Base-by-base conservation (phyloP, 108 stramenopile species). In the Cyclotella baltica region DNA sequence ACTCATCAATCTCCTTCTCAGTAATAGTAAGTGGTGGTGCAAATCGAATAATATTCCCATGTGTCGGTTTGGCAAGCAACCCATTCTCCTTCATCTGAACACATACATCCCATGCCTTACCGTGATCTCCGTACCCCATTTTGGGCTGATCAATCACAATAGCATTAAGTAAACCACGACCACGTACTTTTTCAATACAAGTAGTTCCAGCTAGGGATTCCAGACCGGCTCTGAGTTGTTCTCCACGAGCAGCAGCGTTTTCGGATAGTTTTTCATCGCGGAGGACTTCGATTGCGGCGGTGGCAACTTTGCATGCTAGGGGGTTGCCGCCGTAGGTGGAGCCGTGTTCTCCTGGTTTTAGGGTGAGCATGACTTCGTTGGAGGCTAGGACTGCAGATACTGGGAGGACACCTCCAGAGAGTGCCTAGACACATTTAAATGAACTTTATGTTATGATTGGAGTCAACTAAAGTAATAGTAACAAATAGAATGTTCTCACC, bases 251-350 rank as follows among this genome's bases (percentile, higher is more conserved):
- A 50, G 66, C 75, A 0, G 97, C 35, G 75, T 98, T 98, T 38
- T 93, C 94, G 0, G 83, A 87, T 59, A 99, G 73, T 0, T 97
- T 87, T 88, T 99, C 99, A 61, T 99, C 98, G 27, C 93, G 75
- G 25, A 99, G 71, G 0, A 98, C 97, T 73, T 98, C 88, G 43
- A 99, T 84, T 4, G 99, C 98, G 18, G 97, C 98, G 67, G 78
- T 96, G 23, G 98, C 98, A 34, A 99, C 98, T 69, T 87, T 88
- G 87, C 98, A 98, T n/a, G 98, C 98, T 74, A 99, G 78, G 3
- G 99, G 99, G 77, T 99, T 95, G 11, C 99, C 99, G 31, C 98
- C 99, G 79, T 98, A 99, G 11, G 99, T 99, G 16, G 96, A 97
- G 38, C 99, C 99, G 75, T 99, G 99, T 83, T 99, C 95, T 30